phyloP scores from a whole-genome alignment of 257 asterid species.

The Plectranthus barbatus region DNA sequence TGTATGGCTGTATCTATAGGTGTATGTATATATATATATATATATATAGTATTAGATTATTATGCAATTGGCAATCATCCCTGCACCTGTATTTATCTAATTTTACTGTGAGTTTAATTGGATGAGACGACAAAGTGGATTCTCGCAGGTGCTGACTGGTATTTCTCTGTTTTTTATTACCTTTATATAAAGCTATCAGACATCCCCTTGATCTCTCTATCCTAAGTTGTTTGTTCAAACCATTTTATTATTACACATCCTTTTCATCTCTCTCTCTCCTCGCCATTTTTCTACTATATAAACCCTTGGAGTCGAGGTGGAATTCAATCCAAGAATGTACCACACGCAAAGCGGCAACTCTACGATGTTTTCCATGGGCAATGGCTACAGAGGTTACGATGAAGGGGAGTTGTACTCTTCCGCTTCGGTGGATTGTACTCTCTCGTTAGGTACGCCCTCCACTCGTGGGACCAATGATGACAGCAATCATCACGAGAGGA shows the following conservation, averaged over 20 bases:
- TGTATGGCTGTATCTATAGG: conserved; percentile 11
- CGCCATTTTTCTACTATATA: conserved; percentile 1
- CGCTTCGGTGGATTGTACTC: conserved; percentile 81
- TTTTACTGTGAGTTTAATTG: conserved; percentile 21
- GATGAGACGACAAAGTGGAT: conserved; percentile 39
- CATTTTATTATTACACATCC: conserved; percentile 42
- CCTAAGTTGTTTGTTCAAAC: conserved; percentile 39
- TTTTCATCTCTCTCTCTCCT: conserved; percentile 31
- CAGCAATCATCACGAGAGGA: conserved; percentile 25
- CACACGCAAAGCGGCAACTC: conserved; percentile 33
- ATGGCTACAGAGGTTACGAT: conserved; percentile 12
- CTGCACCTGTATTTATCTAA: conserved; percentile 20
- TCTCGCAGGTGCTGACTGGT: conserved; percentile 12
- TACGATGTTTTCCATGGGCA: conserved; percentile 57
- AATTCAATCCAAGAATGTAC: conserved; percentile 20
- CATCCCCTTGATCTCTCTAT: conserved; percentile 21
- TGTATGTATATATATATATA: too few species aligned
- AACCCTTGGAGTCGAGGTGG: background rate
- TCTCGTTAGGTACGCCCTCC: conserved; percentile 81
- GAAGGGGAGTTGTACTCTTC: conserved; percentile 40
- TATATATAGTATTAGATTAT: too few species aligned
- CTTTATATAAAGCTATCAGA: conserved; percentile 27
- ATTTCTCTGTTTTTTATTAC: conserved; percentile 27
- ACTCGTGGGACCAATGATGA: conserved; percentile 40
- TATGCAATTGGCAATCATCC: background rate